Base-by-base conservation (phyloP, 2,329 filamentous ascomycete genomes). In the Sclerotiophoma versabilis region DNA sequence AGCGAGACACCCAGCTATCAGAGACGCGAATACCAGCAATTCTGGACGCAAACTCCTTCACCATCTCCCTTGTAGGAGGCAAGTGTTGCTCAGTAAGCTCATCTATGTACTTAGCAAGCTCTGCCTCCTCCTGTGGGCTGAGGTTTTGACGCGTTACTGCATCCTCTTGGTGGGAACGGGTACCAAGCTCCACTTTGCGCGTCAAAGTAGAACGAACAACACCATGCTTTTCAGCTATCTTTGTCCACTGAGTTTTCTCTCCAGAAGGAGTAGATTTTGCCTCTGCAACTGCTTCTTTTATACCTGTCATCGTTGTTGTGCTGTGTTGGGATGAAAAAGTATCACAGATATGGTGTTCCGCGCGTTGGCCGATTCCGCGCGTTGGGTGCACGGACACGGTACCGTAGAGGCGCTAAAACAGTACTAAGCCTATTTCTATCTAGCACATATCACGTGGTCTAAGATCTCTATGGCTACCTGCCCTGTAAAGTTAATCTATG, bases 61-160 rank as follows among this genome's bases (percentile, higher is more conserved):
- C 19, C n/a, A n/a, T n/a, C n/a, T n/a, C n/a, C n/a, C n/a, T n/a
- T n/a, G n/a, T n/a, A n/a, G n/a, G n/a, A n/a, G n/a, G n/a, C n/a
- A n/a, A n/a, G n/a, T n/a, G n/a, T n/a, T n/a, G n/a, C n/a, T n/a
- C 33, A 39, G 22, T 50, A 33, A 65, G 54, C 34, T 34, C 37
- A 10, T 62, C 41, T 19, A 66, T 64, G 37, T 66, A 62, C 23
- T 50, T 23, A 41, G 62, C 41, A 62, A 66, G 62, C 52, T 56
- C 38, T 14, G 15, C 23, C 36, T 63, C 56, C 38, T 62, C 38
- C 19, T 49, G 39, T 49, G 23, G 23, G 34, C 14, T 49, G 23
- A 55, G 45, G 3, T 34, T 32, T 34, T 46, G 46, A 17, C 30
- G 27, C 19, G 49, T 33, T 12, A 34, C 25, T 30, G 32, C 23